These are phyloP conservation scores for Coemansia sp. DNA, from an alignment of 192 early-diverging fungal species.

Conservation along the genomic window DNA sequence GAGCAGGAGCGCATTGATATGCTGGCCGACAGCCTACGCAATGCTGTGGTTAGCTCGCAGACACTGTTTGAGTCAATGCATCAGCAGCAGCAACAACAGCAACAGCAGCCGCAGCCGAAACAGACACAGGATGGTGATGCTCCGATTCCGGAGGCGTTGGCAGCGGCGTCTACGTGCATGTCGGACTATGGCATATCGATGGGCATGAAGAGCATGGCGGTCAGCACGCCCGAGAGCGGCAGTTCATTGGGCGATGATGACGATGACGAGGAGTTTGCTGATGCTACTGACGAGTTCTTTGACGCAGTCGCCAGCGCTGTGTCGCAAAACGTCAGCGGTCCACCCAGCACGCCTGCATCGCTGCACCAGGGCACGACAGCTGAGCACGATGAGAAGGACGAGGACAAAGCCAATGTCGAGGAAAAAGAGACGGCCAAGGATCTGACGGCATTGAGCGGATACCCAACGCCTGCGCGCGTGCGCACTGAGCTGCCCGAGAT, in stretches of 20 bases:
- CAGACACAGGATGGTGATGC: not conserved
- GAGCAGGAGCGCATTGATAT: constrained; percentile 54
- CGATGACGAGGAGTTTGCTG: constrained; percentile 53
- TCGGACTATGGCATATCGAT: constrained; percentile 13
- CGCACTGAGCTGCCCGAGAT: constrained; percentile 54
- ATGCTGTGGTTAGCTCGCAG: constrained; percentile 46
- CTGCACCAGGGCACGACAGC: not conserved
- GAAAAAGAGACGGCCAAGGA: constrained; percentile 2
- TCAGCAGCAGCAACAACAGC: constrained; percentile 7
- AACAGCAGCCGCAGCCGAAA: not conserved
- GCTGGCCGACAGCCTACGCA: constrained; percentile 51
- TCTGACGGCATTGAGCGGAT: constrained; percentile 44
- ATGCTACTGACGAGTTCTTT: constrained; percentile 64
- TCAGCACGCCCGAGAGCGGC: not conserved
- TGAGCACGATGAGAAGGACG: not conserved
- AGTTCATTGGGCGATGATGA: constrained; percentile 29
- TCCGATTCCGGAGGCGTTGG: constrained; percentile 7
- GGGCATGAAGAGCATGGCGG: not conserved
- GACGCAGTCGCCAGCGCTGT: constrained; percentile 55
- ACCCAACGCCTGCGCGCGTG: constrained; percentile 14
- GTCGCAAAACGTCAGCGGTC: constrained; percentile 15
- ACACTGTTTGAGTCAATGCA: constrained; percentile 28
- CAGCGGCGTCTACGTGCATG: constrained; percentile 15
- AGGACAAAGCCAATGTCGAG: not conserved
- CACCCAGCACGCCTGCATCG: constrained; percentile 9